phyloP scores from a whole-genome alignment of 2,329 filamentous ascomycete genomes.

The Ascochyta clinopodiicola region DNA sequence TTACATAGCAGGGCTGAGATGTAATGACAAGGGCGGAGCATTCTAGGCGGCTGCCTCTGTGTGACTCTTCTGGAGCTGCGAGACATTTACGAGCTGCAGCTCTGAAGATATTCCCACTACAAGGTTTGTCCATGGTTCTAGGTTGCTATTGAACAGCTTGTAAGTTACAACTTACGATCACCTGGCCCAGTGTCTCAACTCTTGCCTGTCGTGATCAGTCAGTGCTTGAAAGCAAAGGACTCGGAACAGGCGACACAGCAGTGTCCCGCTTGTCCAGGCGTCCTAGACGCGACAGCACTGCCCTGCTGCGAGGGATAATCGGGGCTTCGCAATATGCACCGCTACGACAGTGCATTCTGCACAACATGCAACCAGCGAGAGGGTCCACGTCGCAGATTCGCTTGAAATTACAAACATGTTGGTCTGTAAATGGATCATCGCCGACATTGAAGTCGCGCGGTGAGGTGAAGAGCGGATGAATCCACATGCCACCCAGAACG shows the following conservation, averaged over 20 bases:
- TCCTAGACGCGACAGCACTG: slow-evolving; percentile 16
- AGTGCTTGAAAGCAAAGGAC: no score
- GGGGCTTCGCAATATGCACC: slow-evolving; percentile 12
- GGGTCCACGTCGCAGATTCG: slow-evolving; percentile 8
- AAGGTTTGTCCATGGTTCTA: background rate
- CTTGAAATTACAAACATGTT: background rate
- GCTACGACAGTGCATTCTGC: slow-evolving; percentile 17
- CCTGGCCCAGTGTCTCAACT: no score
- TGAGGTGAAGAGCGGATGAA: slow-evolving; percentile 28
- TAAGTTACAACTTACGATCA: background rate
- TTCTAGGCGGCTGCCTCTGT: background rate
- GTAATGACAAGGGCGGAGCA: slow-evolving; percentile 1
- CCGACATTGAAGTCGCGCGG: slow-evolving; percentile 24
- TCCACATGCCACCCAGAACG: slow-evolving; percentile 20
- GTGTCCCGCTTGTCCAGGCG: slow-evolving; percentile 2
- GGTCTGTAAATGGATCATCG: slow-evolving; percentile 3
- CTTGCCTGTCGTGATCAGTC: no score
- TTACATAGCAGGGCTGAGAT: slow-evolving; percentile 9
- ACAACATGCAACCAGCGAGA: slow-evolving; percentile 14
- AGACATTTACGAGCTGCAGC: background rate
- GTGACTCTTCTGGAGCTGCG: background rate
- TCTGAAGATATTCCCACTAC: background rate
- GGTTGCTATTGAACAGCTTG: background rate
- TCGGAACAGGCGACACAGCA: background rate
- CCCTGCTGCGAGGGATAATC: slow-evolving; percentile 6